Evolutionary conservation across 2,329 filamentous ascomycete genomes (phyloP).

Genomic region (Fusarium metavorans): DNA sequence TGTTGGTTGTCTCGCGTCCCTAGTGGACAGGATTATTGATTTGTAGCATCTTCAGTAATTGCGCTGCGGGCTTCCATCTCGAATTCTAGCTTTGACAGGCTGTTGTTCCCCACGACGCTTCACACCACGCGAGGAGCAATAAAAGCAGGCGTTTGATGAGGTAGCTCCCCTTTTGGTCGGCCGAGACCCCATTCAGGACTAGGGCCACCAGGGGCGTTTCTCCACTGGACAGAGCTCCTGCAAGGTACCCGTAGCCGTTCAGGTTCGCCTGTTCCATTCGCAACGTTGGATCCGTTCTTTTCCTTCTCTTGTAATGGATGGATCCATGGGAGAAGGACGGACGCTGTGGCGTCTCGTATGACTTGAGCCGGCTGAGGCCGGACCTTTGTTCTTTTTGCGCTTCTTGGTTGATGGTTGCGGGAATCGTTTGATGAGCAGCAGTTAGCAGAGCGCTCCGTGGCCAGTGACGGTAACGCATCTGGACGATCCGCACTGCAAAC

Average conservation of each 20-base stretch:
- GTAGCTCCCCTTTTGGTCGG: constrained; percentile 40
- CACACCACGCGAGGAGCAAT: constrained; percentile 30
- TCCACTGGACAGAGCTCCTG: constrained; percentile 36
- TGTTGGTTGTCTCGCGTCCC: background rate
- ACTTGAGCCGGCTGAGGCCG: constrained; percentile 24
- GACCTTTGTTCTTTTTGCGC: constrained; percentile 24
- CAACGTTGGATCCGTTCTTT: constrained; percentile 23
- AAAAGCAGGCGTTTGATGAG: constrained; percentile 43
- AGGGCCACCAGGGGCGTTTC: constrained; percentile 15
- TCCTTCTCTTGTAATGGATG: constrained; percentile 1
- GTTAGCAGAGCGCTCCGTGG: background rate
- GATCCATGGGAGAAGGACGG: constrained; percentile 6
- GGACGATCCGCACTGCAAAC: constrained; percentile 11
- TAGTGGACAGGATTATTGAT: constrained; percentile 19
- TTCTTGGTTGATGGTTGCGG: constrained; percentile 19
- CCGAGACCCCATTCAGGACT: constrained; percentile 20
- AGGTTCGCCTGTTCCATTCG: constrained; percentile 12
- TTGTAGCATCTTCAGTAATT: constrained; percentile 24
- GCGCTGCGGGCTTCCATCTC: constrained; percentile 9
- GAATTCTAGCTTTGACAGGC: constrained; percentile 37
- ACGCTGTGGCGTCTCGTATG: constrained; percentile 35
- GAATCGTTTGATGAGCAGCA: constrained; percentile 21
- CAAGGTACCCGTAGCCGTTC: constrained; percentile 41
- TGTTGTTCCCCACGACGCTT: constrained; percentile 26
- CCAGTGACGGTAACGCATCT: constrained; percentile 23